Conservation (phyloP, 1,139 yeast genomes). For the Pichia terricola region DNA sequence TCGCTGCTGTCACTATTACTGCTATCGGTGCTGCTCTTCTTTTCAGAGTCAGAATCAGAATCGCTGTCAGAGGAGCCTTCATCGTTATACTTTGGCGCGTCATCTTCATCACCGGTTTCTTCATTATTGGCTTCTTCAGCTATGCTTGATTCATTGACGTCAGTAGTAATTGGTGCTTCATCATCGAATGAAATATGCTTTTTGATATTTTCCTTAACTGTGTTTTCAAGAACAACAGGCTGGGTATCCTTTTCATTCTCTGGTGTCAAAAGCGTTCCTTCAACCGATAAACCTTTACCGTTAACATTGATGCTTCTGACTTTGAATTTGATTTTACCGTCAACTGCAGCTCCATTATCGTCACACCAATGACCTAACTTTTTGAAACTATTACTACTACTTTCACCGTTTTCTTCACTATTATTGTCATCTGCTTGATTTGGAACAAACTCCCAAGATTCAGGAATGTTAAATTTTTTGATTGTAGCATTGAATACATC, state of each 20-base stretch:
- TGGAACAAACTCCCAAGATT: slow-evolving; percentile 74
- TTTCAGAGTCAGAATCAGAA: slow-evolving; percentile 1
- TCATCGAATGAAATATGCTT: slow-evolving; percentile 23
- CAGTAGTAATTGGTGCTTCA: slow-evolving; percentile 20
- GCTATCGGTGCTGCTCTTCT: neutral
- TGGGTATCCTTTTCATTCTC: slow-evolving; percentile 49
- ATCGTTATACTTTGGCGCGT: neutral
- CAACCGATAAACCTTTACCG: slow-evolving; percentile 75
- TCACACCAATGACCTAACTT: slow-evolving; percentile 87
- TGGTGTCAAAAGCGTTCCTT: slow-evolving; percentile 67
- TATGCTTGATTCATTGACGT: slow-evolving; percentile 5
- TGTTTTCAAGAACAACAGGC: slow-evolving; percentile 31
- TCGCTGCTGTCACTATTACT: slow-evolving; percentile 1
- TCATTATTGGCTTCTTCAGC: neutral
- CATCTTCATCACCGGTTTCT: slow-evolving; percentile 2
- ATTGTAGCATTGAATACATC: slow-evolving; percentile 94
- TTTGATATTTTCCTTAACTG: slow-evolving; percentile 15
- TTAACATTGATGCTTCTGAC: slow-evolving; percentile 66
- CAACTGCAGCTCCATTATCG: slow-evolving; percentile 59
- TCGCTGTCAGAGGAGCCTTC: neutral
- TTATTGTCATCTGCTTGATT: slow-evolving; percentile 52
- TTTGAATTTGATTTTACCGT: slow-evolving; percentile 70
- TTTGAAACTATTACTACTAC: slow-evolving; percentile 15
- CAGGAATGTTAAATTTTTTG: slow-evolving; percentile 74
- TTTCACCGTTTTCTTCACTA: slow-evolving; percentile 6